Evolutionary conservation across 495 filamentous ascomycete genomes (phyloP).

Genomic region (Penicillium ochrochloron): DNA sequence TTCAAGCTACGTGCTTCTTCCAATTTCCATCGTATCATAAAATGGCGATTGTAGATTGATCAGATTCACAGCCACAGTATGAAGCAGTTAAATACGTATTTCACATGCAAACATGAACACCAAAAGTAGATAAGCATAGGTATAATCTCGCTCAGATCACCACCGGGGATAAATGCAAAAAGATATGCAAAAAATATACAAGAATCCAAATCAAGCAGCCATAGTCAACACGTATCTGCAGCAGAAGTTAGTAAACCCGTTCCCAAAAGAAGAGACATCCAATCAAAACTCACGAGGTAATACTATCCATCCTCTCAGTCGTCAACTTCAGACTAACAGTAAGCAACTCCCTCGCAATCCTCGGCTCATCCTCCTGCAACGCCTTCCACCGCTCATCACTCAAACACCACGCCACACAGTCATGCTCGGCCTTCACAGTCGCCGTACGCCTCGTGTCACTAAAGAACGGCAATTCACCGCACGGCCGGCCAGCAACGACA

Average conservation of each 20-base stretch:
- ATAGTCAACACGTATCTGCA: conserved; percentile 43
- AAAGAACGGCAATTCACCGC: conserved; percentile 96
- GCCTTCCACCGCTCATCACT: conserved; percentile 68
- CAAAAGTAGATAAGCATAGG: not conserved
- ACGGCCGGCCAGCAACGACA: conserved; percentile 93
- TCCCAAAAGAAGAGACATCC: not conserved
- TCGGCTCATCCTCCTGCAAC: conserved; percentile 68
- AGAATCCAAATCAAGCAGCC: conserved; percentile 31
- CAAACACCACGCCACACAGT: conserved; percentile 83
- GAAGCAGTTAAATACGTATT: not conserved
- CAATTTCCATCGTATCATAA: not conserved
- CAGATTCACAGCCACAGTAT: not conserved
- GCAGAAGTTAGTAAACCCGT: conserved; percentile 13
- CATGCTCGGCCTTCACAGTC: conserved; percentile 79
- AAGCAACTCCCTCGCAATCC: conserved; percentile 82
- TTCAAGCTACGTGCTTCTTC: not conserved
- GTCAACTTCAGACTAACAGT: conserved; percentile 85
- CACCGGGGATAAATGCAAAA: not conserved
- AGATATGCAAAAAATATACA: conserved; percentile 1
- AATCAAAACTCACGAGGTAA: conserved; percentile 67
- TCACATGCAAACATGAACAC: not conserved
- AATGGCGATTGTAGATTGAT: not conserved
- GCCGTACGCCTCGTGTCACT: conserved; percentile 84
- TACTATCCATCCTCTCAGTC: conserved; percentile 85
- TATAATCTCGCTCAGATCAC: conserved; percentile 11